Base-by-base conservation (phyloP, 257 asterid genomes). In the Parsonsia alboflavescens region DNA sequence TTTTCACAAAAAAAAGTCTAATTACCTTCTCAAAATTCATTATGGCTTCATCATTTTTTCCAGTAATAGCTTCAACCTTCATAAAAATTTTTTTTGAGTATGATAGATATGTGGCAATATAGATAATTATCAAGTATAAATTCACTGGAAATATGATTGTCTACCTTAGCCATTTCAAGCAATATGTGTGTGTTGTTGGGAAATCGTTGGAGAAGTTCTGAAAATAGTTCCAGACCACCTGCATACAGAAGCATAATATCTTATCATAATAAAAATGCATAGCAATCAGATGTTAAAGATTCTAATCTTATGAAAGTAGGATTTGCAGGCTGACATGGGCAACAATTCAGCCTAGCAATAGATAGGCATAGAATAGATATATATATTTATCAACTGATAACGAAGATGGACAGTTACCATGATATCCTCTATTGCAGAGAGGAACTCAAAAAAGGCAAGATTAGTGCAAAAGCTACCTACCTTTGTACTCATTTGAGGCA, bases 151-250 rank as follows among this genome's bases (percentile, higher is more conserved):
- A 56, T 71, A 69, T 57, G 61, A 54, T 17, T 52, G 82, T 86
- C 81, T 76, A 94, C 99, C 99, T 95, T 95, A 57, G 98, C 98
- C 93, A 92, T 92, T 87, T 95, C 99, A 70, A 95, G 96, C 80
- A 95, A 82, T 74, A 95, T 73, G 84, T 92, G 98, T 70, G 85
- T 70, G 77, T 92, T 95, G 87, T 88, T 87, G 41, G 99, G 99
- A 85, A 95, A 95, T 77, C 96, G 93, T 80, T 87, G 97, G 79
- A 95, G 86, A 78, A 95, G 96, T 84, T 95, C 98, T 42, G 90
- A 80, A 79, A 88, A 92, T 75, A 89, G 80, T 75, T 95, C 99
- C 86, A 95, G 78, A 53, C 98, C 99, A 81, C 96, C 99, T 94
- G 91, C 79, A 75, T 46, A 77, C 13, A 63, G 63, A 61, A 73